Evolutionary conservation across 164 flowering plant species (phyloP), one percentile per base, ranked within the genome.

Genomic region (Berberis thunbergii): DNA sequence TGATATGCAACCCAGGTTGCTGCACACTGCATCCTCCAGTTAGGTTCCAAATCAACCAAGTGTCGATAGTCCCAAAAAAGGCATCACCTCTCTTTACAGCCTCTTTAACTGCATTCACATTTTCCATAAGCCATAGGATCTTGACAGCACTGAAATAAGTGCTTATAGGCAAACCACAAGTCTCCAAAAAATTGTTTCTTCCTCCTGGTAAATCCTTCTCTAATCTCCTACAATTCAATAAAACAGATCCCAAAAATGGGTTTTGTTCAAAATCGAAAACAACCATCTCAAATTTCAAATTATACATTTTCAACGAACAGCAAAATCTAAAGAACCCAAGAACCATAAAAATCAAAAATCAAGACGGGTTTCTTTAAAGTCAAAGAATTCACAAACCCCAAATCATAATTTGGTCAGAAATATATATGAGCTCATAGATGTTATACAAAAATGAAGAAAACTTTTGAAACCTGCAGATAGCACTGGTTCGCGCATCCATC

Each of bases 401-500:
- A 44, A 69, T 2, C 9, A 12, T 4, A 40, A 26, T 26, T 26
- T 26, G n/a, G n/a, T n/a, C n/a, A n/a, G n/a, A n/a, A n/a, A n/a
- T n/a, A n/a, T n/a, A n/a, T n/a, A n/a, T n/a, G 2, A 57, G 11
- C 7, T 40, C 3, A 13, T 26, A 26, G 26, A 26, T 26, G 26
- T 26, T 26, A 26, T 26, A 26, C 26, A 26, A 26, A 26, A 26
- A 26, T 26, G 26, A 26, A 26, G 26, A 26, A 26, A 26, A 26
- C 0, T 26, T 26, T 26, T 57, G 7, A 9, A 38, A 91, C 99
- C 96, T 86, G 99, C 99, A 94, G 56, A 91, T 69, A 48, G 89
- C 73, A 69, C 77, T 89, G 73, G 99, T 94, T 50, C 99, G 81
- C 64, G 65, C 88, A 73, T 94, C 99, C 99, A 91, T 94, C 99